These are phyloP conservation scores for Fraxinus anomala DNA, from an alignment of 257 asterid species.

Conservation along the genomic window DNA sequence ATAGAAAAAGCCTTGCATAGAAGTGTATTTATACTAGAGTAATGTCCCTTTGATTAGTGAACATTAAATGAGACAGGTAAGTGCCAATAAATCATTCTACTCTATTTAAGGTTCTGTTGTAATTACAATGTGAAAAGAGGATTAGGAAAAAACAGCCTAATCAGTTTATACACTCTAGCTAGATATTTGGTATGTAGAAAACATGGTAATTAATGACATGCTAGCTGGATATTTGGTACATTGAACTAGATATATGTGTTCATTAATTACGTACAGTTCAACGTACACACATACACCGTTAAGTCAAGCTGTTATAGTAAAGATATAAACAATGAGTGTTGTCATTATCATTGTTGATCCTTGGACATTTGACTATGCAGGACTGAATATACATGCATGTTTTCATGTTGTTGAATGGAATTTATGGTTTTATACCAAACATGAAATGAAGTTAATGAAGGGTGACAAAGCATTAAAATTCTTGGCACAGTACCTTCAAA, in stretches of 20 bases:
- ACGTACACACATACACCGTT: neutral
- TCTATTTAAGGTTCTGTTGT: neutral
- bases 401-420: neutral
- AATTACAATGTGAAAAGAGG: neutral
- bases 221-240: no score
- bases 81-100: neutral
- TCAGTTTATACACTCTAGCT: neutral
- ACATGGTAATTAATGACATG: no score
- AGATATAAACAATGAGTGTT: neutral
- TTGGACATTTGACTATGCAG: no score
- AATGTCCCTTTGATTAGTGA: neutral
- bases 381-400: no score
- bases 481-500: neutral
- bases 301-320: neutral
- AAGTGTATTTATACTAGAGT: neutral
- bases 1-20: neutral
- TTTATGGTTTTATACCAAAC: neutral
- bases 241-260: no score
- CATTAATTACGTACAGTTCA: neutral
- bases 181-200: no score
- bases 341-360: no score
- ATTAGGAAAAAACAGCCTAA: neutral
- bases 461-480: neutral
- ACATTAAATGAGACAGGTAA: neutral
- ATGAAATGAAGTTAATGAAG: neutral